phyloP scores from a whole-genome alignment of 2,329 filamentous ascomycete species.

The Xylaria sp. region DNA sequence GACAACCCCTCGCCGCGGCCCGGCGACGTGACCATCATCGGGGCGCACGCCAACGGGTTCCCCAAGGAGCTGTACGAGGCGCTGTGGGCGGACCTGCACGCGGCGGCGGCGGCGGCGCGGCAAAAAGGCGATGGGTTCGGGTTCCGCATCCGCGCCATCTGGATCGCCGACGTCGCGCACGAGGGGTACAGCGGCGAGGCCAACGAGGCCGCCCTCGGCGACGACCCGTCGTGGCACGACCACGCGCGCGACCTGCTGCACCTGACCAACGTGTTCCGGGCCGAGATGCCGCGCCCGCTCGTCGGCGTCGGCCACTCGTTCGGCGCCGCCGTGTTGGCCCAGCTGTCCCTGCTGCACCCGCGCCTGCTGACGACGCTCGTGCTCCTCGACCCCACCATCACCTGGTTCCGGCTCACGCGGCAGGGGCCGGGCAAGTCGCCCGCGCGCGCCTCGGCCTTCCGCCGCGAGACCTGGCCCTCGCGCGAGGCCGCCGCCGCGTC shows the following conservation, averaged over 20 bases:
- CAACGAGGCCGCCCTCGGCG: conserved; percentile 76
- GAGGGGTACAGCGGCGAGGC: conserved; percentile 79
- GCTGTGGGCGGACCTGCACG: conserved; percentile 81
- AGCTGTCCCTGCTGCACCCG: conserved; percentile 76
- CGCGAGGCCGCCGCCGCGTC: conserved; percentile 66
- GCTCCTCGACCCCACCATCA: conserved; percentile 83
- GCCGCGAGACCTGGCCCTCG: conserved; percentile 83
- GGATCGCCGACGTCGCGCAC: conserved; percentile 87
- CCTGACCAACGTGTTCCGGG: conserved; percentile 81
- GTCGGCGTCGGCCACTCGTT: conserved; percentile 89
- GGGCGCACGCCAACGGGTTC: conserved; percentile 88
- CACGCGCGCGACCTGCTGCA: conserved; percentile 82
- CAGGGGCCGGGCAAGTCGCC: conserved; percentile 42
- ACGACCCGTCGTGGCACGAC: conserved; percentile 89
- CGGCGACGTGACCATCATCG: conserved; percentile 84
- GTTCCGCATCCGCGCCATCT: conserved; percentile 77
- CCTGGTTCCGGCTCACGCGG: conserved; percentile 47
- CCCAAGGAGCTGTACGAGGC: conserved; percentile 96
- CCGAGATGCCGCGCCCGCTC: conserved; percentile 78
- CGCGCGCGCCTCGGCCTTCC: conserved; percentile 65
- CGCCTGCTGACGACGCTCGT: conserved; percentile 76
- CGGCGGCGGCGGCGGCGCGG: conserved; percentile 38
- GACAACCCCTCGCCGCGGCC: conserved; percentile 68
- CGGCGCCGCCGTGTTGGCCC: conserved; percentile 73
- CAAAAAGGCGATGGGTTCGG: conserved; percentile 54